Base-by-base conservation (phyloP, 2,329 filamentous ascomycete genomes). In the Hypoxylon sp. region DNA sequence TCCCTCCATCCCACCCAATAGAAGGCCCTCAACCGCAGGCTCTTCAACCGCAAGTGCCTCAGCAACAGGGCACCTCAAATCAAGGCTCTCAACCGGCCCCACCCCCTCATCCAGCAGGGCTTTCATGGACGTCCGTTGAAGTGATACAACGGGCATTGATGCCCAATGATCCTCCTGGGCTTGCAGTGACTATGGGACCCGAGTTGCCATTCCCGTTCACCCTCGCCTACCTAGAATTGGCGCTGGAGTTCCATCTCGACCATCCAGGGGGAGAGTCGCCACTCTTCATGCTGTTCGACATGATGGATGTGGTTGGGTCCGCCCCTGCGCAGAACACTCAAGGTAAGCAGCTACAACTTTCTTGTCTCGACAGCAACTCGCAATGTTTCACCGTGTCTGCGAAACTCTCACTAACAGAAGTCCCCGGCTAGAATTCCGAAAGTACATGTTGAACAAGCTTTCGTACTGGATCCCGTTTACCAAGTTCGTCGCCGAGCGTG, bases 401-500 rank as follows among this genome's bases (percentile, higher is more conserved):
- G 15, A 13, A 34, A 4, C 8, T 13, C 10, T 34, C 4, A 34
- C 30, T 34, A 28, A 28, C 26, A n/a, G n/a, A n/a, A n/a, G n/a
- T 34, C 3, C 30, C 30, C 15, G 30, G 8, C 30, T 34, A 34
- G 30, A 34, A 34, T 10, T 13, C 15, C 30, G 10, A 13, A 13
- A 2, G 30, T 53, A 46, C 32, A n/a, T 22, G 8, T 22, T 51
- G 46, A 32, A 13, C 4, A 58, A 52, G 13, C 26, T 22, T 5
- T 2, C 19, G 5, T 41, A 56, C 15, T 56, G 44, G 44, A 24
- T 26, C 10, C 15, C 7, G 13, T 56, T 56, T 44, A 49, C 30
- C 30, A 39, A 17, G 20, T 56, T 56, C 22, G 11, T 56, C 24
- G 53, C 53, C n/a, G 32, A 56, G 20, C 22, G 30, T n/a, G 13